Evolutionary conservation across 2,329 filamentous ascomycete genomes (phyloP).

Genomic region (Gaeumannomyces sp.): DNA sequence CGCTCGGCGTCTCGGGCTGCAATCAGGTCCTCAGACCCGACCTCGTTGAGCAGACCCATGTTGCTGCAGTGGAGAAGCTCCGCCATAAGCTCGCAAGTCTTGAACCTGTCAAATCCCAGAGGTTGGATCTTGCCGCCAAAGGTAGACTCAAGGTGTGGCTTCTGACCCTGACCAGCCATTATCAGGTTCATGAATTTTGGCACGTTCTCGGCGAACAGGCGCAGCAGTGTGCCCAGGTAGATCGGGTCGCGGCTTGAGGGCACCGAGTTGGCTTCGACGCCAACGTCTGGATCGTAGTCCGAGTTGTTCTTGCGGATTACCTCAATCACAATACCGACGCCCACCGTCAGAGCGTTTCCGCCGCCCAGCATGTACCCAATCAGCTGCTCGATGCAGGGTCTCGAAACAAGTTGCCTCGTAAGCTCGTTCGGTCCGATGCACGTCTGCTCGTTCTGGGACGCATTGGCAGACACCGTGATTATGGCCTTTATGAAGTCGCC

Average conservation of each 20-base stretch:
- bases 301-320: conserved; percentile 99
- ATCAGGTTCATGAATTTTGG: conserved; percentile 92
- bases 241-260: conserved; percentile 89
- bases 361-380: conserved; percentile 88
- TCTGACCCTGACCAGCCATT: conserved; percentile 67
- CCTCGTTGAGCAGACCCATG: conserved; percentile 92
- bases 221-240: conserved; percentile 83
- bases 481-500: conserved; percentile 98
- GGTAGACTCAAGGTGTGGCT: conserved; percentile 72
- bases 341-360: conserved; percentile 90
- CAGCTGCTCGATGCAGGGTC: conserved; percentile 74
- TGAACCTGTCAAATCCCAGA: conserved; percentile 94
- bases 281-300: conserved; percentile 91
- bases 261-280: conserved; percentile 69
- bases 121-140: conserved; percentile 91
- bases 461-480: conserved; percentile 97
- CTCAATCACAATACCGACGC: conserved; percentile 95
- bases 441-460: conserved; percentile 96
- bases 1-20: conserved; percentile 73
- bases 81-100: conserved; percentile 98
- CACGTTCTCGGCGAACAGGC: conserved; percentile 83
- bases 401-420: conserved; percentile 88
- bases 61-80: conserved; percentile 97
- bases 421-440: conserved; percentile 97
- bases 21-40: conserved; percentile 83